phyloP scores from a whole-genome alignment of 2,329 filamentous ascomycete genomes.

The Hymenoscyphus infarciens region DNA sequence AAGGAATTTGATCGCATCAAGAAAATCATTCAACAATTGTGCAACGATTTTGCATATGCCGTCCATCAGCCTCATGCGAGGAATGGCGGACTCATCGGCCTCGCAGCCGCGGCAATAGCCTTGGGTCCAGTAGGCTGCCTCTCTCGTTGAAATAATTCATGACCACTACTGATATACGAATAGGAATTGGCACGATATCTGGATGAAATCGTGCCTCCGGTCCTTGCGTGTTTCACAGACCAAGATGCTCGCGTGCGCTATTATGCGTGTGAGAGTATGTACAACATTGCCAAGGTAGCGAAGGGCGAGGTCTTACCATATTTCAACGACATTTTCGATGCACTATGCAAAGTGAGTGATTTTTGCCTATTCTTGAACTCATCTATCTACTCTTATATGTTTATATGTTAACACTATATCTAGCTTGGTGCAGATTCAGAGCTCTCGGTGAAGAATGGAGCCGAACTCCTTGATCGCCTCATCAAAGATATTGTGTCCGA shows the following conservation, averaged over 20 bases:
- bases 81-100: constrained; percentile 91
- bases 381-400: neutral
- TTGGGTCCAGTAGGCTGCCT: constrained; percentile 73
- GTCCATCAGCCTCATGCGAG: constrained; percentile 94
- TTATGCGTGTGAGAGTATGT: constrained; percentile 99
- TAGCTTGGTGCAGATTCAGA: constrained; percentile 94
- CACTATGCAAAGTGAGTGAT: constrained; percentile 77
- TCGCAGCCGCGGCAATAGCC: constrained; percentile 93
- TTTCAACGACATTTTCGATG: constrained; percentile 98
- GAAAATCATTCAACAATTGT: constrained; percentile 90
- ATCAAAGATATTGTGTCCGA: constrained; percentile 96
- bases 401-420: constrained; percentile 12
- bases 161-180: neutral
- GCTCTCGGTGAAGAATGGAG: constrained; percentile 95
- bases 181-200: constrained; percentile 91
- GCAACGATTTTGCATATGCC: constrained; percentile 95
- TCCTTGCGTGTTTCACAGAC: constrained; percentile 94
- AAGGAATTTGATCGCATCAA: constrained; percentile 78
- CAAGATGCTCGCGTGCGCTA: constrained; percentile 97
- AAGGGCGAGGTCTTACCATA: constrained; percentile 96
- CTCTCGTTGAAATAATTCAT: neutral
- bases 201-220: constrained; percentile 90
- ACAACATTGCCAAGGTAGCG: constrained; percentile 98
- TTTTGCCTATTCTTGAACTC: neutral
- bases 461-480: constrained; percentile 88